Conservation (phyloP, 2,329 filamentous ascomycete genomes). For the Colletotrichum phormii region DNA sequence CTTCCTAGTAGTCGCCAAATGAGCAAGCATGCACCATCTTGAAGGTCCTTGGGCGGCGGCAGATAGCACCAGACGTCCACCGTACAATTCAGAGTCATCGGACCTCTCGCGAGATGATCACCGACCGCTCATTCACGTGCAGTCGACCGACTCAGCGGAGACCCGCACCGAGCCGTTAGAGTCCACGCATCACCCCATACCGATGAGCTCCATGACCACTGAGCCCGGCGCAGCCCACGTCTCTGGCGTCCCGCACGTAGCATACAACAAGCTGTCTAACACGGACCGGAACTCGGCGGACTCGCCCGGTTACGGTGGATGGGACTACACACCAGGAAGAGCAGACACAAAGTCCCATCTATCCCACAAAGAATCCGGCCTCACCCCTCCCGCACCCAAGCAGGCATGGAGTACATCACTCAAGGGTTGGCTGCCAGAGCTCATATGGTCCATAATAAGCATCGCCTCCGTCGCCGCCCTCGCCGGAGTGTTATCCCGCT, state of each 20-base stretch:
- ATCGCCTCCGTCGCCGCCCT: slow-evolving; percentile 9
- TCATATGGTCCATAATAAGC: neutral
- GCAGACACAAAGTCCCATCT: neutral
- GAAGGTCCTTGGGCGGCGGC: neutral
- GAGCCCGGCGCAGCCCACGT: neutral
- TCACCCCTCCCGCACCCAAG: neutral
- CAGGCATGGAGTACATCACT: neutral
- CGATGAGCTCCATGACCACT: neutral
- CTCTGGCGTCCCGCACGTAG: neutral
- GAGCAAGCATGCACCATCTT: neutral
- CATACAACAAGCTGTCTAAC: neutral
- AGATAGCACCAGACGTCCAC: neutral
- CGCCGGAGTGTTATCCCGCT: neutral
- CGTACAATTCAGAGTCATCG: neutral
- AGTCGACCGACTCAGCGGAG: neutral
- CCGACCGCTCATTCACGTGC: neutral
- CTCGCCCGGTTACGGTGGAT: neutral
- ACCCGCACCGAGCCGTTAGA: too few species aligned
- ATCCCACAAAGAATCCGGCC: neutral
- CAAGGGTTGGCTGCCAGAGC: neutral
- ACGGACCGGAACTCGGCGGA: neutral
- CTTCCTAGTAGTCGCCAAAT: neutral
- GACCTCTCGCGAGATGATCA: neutral
- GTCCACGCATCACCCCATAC: neutral
- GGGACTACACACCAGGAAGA: neutral